Base-by-base conservation (phyloP, 495 filamentous ascomycete species). In the Aspergillus diversus region DNA sequence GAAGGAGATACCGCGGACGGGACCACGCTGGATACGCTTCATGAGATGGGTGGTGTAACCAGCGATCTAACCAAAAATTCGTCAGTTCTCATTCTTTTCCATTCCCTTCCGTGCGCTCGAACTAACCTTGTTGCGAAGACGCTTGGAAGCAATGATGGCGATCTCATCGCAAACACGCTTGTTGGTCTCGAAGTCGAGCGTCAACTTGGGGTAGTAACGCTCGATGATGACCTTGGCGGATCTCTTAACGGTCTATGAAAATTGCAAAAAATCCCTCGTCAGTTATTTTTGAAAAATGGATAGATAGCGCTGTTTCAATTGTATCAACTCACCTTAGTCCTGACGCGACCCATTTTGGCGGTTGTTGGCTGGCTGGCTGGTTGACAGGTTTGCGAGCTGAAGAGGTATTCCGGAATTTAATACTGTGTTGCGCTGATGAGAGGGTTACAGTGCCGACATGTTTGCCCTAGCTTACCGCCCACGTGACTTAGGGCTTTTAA, bases 171-270 rank as follows among this genome's bases (percentile, higher is more conserved):
- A 98, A 72, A 97, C 93, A 68, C 94, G 85, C 90, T 99, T 98
- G 90, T 99, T 99, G 87, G 92, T 96, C 87, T 99, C 96, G 86
- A 99, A 99, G 84, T 98, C 96, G 79, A 98, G 92, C 60, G 93
- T 97, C 77, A 99, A 85, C 81, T 92, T 92, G 74, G 95, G 96
- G 87, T 99, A 97, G 86, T 97, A 97, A 69, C 91, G 90, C 89
- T 98, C 95, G 82, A 99, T 97, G 83, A 98, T 92, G 87, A 97
- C 92, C 90, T 98, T 98, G 83, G 96, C 93, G 81, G 93, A 98
- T 86, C 97, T 95, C 89, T 99, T 98, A 80, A 98, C 95, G 71
- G 96, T 99, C 92, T 87, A 49, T 50, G 33, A 42, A 27, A 51
- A 17, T 52, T 11, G 73, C 72, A 48, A 77, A 63, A 58, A 61